Percentiles rank a stretch among this genome's conserved stretches.
Conservation (phyloP, 345 rosid species). For the Alliaria petiolata region DNA sequence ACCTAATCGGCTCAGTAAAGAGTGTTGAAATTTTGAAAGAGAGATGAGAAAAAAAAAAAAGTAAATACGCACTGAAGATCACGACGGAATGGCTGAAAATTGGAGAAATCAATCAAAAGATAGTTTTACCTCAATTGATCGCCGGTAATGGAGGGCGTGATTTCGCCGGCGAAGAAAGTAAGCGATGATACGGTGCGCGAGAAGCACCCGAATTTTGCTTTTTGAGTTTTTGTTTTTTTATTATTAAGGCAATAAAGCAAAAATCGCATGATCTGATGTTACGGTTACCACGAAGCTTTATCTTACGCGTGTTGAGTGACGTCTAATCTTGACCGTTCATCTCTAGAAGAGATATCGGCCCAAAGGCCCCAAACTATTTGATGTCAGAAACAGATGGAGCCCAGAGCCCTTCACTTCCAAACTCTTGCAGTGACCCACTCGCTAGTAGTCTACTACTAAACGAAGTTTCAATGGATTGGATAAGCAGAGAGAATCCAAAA, state of each 20-base stretch:
- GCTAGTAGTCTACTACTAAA: no score
- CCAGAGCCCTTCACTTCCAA: not conserved
- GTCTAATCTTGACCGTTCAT: slow-evolving; percentile 34
- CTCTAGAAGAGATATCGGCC: not conserved
- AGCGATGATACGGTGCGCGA: slow-evolving; percentile 26
- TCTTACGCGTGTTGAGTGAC: slow-evolving; percentile 33
- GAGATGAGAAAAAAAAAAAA: no score
- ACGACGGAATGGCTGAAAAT: not conserved
- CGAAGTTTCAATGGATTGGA: no score
- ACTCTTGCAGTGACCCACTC: no score
- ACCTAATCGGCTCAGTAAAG: slow-evolving; percentile 1
- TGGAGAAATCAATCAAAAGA: not conserved
- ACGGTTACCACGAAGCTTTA: slow-evolving; percentile 21
- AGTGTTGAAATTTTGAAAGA: slow-evolving; percentile 3
- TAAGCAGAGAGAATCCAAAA: not conserved
- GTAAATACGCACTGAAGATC: no score
- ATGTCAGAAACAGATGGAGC: not conserved
- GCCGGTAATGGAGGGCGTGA: slow-evolving; percentile 8
- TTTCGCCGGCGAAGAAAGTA: slow-evolving; percentile 19
- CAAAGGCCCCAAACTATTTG: not conserved
- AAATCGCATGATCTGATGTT: slow-evolving; percentile 33
- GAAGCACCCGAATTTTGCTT: slow-evolving; percentile 44
- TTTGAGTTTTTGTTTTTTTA: not conserved
- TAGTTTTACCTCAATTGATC: slow-evolving; percentile 22
- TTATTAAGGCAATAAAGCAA: slow-evolving; percentile 18